Evolutionary conservation across 139 green algal genomes (phyloP), one percentile per base, ranked within the genome.

Genomic region (Micractinium sp.): DNA sequence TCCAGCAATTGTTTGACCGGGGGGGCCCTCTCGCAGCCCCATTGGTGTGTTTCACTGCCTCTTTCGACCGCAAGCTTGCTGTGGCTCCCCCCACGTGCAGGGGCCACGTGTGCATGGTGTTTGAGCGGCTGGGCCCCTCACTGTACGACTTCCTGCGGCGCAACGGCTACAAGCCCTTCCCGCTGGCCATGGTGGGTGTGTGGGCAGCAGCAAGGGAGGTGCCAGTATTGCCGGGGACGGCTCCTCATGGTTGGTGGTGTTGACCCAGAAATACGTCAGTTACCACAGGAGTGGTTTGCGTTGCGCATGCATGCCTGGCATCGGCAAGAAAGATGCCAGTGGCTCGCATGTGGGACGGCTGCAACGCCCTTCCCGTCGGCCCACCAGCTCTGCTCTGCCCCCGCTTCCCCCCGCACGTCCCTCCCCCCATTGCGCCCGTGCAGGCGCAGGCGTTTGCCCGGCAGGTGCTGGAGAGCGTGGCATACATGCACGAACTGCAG

Each of bases 101-200:
- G 56, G 95, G 96, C 0, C 98, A 99, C 89, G 95, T 99, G 4
- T 99, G 98, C 94, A 99, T 99, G 96, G 98, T 99, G 78, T 99
- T 99, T 93, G 96, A 99, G 91, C 96, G 95, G 90, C 93, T 99
- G 86, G 98, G 98, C 0, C 95, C 95, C 66, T 97, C 93, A 88
- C 91, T 99, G 75, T 99, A 98, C 89, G 98, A 99, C 91, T 98
- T 98, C 86, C 92, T 99, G 90, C 92, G 96, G 0, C 94, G 94
- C 79, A 99, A 99, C 93, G 91, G 92, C 67, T 99, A 99, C 93
- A 88, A 93, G 83, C 95, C 97, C 3, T 98, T 99, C 86, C 92
- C 94, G 0, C 85, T 98, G 73, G 89, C 95, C 76, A 79, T 99
- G 41, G 97, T 99, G 88, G 81, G 90, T 47, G 36, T n/a, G n/a